Percentiles rank a stretch among this genome's conserved stretches.
Conservation (phyloP, 2,329 filamentous ascomycete genomes). For the Calonectria hongkongensis region DNA sequence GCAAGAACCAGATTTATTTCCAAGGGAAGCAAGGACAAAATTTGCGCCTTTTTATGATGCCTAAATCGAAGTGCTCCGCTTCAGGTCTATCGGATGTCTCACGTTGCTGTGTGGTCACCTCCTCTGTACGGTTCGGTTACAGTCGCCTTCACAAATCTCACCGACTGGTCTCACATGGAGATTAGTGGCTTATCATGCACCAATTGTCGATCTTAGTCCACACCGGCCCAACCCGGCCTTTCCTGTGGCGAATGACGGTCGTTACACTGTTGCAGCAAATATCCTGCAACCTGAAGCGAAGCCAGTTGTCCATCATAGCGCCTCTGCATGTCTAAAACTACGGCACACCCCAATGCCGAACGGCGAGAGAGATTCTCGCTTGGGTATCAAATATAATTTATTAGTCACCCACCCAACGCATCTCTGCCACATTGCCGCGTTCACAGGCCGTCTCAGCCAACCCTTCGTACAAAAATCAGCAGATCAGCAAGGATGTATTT, state of each 20-base stretch:
- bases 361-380: not conserved
- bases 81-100: not conserved
- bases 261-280: not conserved
- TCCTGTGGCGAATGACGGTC: not conserved
- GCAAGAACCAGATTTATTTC: constrained; percentile 6
- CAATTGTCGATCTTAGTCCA: not conserved
- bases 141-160: not conserved
- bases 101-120: not conserved
- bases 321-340: not conserved
- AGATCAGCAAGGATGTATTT: not conserved
- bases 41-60: not conserved
- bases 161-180: not conserved
- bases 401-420: not conserved
- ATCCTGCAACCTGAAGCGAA: not conserved
- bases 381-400: not conserved
- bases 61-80: too few relatives aligned
- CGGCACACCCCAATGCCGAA: not conserved
- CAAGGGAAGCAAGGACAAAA: not conserved
- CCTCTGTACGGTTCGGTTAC: not conserved
- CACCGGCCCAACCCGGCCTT: not conserved
- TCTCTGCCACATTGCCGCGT: too few relatives aligned
- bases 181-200: not conserved
- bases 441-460: too few relatives aligned
- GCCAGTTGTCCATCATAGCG: not conserved
- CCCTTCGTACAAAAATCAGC: not conserved